Evolutionary conservation across 257 asterid genomes (phyloP), one percentile per base, ranked within the genome.

Genomic region (Scutellaria barbata): DNA sequence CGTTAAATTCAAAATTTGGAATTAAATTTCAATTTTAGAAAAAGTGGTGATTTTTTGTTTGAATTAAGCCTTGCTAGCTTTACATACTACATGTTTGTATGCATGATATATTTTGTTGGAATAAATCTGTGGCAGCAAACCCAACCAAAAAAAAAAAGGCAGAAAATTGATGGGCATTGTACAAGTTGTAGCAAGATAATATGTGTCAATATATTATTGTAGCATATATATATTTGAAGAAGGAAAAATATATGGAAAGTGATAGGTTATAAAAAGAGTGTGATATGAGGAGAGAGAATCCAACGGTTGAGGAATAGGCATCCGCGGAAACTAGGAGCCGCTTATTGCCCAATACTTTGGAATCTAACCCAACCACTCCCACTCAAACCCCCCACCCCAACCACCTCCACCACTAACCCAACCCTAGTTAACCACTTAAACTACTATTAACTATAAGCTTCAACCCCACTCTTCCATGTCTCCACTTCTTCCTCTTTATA

Each of bases 241-340:
- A 22, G 22, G 41, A 25, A 63, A 51, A 72, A 63, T 9, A 63
- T 51, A 33, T 16, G 2, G 75, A 60, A 63, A 71, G 85, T 51
- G 82, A 77, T 62, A 71, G 75, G 76, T 63, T 78, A 78, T 74
- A 79, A 78, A 14, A 30, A 16, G 64, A n/a, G 57, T 70, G 35
- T 70, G 45, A 66, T 30, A 77, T 67, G 46, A 10, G 18, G 6
- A 60, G 45, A 11, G 10, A 17, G 69, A 41, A 82, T 80, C 84
- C 84, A 71, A 83, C 83, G 85, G 86, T 64, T 71, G 74, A 74
- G 78, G 66, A 16, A 67, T 63, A 25, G 40, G 76, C 80, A 77
- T 85, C 75, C 81, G 88, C 86, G 88, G 88, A 79, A 81, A 83
- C 82, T 63, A 73, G 88, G 71, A 85, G 85, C 86, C 88, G 86